Evolutionary conservation across 345 rosid species (phyloP), one percentile per base, ranked within the genome.

Genomic region (Ricinus communis): DNA sequence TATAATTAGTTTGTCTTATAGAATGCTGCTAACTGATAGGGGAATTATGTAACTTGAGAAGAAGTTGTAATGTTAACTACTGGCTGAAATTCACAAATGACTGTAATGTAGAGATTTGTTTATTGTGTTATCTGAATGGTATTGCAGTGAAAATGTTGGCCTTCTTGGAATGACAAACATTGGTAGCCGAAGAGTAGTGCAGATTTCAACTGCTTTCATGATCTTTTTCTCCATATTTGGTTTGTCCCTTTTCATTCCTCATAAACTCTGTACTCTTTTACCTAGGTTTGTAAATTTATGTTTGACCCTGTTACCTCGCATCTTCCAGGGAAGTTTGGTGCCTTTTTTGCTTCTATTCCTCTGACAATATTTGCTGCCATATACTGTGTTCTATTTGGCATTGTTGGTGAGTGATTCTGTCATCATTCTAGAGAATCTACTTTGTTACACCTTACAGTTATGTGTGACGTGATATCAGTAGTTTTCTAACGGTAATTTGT

Each of bases 181-280:
- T 68, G 99, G 99, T 64, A 95, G 99, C 87, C 85, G 99, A 82
- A 84, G 99, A 77, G 97, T 86, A 57, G 92, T 95, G 75, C 97
- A 95, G 82, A 76, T 95, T 62, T 90, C 99, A 43, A 90, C 99
- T 65, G 96, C 73, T 65, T 95, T 95, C 90, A 92, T 95, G 99
- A 81, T 95, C 74, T 95, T 95, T 76, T 92, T 92, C 93, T 88
- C 99, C 73, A 86, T 95, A 81, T 95, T 95, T 73, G 99, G 99
- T 95, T 66, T 31, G 91, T 77, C 15, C 64, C 69, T 70, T 21
- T 40, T 24, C 50, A 21, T 50, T 2, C 21, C 24, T 65, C 31
- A 12, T 61, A 63, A 54, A 33, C 61, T 50, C 45, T 18, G 1
- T 33, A 22, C 2, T 5, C 38, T 27, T 28, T 2, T 57, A 31